Conservation (phyloP, 306 rosid species). For the Quercus dentata region DNA sequence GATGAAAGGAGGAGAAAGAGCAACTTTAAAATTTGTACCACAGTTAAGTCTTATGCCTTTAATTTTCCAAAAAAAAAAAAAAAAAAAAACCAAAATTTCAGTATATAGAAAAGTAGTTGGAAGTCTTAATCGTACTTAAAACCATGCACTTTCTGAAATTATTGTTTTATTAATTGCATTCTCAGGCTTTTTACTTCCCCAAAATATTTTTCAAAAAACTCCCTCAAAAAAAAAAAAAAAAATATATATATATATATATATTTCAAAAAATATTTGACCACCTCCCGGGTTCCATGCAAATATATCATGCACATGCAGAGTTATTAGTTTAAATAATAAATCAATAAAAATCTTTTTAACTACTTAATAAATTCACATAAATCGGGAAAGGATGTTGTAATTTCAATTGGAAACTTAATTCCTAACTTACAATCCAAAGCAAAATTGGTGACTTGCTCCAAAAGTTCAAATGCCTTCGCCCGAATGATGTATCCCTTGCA, state of each 20-base stretch:
- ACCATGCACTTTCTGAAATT: no score
- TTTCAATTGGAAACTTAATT: background rate
- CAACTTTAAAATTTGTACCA: background rate
- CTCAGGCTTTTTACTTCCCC: no score
- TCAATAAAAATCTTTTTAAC: background rate
- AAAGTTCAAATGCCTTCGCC: conserved; percentile 58
- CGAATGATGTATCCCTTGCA: conserved; percentile 87
- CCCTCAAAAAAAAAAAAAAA: no score
- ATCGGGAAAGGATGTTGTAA: background rate
- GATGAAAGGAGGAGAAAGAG: background rate
- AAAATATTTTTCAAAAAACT: no score
- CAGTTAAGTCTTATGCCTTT: background rate
- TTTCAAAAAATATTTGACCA: no score
- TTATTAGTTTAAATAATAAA: background rate
- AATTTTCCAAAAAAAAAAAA: background rate
- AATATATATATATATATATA: no score
- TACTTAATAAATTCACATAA: background rate
- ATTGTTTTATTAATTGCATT: no score
- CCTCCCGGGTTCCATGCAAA: no score
- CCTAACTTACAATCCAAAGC: conserved; percentile 59
- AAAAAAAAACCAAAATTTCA: background rate
- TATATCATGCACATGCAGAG: background rate
- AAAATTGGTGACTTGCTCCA: conserved; percentile 59
- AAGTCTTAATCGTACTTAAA: background rate
- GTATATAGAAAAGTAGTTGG: background rate